Percentiles rank a stretch among this genome's conserved stretches.
Evolutionary conservation across 805 yeast species (phyloP).

Genomic region (Zygoascus ofunaensis): DNA sequence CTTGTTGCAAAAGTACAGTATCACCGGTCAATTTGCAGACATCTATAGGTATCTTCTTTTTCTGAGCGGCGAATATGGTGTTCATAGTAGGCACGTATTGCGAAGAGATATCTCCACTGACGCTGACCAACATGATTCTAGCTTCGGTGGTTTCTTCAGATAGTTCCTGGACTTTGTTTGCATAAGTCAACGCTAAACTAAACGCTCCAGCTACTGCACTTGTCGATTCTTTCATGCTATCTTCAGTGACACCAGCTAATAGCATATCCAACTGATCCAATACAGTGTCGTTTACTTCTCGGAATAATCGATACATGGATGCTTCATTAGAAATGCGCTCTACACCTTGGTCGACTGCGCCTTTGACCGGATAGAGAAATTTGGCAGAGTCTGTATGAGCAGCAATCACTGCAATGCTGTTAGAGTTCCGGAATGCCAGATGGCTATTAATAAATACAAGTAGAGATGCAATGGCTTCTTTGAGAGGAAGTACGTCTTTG

Average conservation of each 20-base stretch:
- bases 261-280: constrained; percentile 47
- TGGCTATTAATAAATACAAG: constrained; percentile 82
- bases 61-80: constrained; percentile 91
- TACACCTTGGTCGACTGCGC: constrained; percentile 5
- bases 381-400: constrained; percentile 62
- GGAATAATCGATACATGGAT: constrained; percentile 76
- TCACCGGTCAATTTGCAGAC: constrained; percentile 70
- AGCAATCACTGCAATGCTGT: constrained; percentile 72
- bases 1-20: constrained; percentile 87
- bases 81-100: constrained; percentile 93
- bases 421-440: constrained; percentile 72
- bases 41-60: constrained; percentile 74
- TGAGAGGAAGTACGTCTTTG: constrained; percentile 35
- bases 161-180: constrained; percentile 53
- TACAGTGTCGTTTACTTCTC: constrained; percentile 66
- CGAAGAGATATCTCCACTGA: constrained; percentile 65
- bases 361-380: constrained; percentile 54
- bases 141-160: constrained; percentile 49
- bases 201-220: constrained; percentile 63
- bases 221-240: constrained; percentile 17
- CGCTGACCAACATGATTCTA: constrained; percentile 51
- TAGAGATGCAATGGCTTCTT: constrained; percentile 54
- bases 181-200: constrained; percentile 70
- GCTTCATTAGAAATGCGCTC: constrained; percentile 30
- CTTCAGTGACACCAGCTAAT: constrained; percentile 30